Base-by-base conservation (phyloP, 2,329 filamentous ascomycete genomes). In the Didymella exigua region DNA sequence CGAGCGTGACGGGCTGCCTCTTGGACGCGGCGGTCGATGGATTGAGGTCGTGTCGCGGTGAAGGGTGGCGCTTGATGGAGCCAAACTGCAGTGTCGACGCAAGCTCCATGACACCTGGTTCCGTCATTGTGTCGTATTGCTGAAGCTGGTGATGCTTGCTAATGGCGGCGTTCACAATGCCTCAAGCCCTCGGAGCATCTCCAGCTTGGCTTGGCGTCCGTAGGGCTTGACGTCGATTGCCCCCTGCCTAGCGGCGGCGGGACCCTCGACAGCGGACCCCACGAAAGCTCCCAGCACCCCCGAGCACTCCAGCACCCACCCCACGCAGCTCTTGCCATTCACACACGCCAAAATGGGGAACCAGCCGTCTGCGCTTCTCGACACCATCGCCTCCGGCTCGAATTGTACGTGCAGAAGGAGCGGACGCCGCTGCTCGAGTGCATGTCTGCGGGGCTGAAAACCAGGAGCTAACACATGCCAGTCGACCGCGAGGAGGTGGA, bases 401-500 rank as follows among this genome's bases (percentile, higher is more conserved):
- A 99, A 99, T 82, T 99, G 93, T 97, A 81, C 64, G 86, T 77
- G 50, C 40, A 34, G 56, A 53, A 27, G 48, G 36, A 37, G 33
- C 26, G 43, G 16, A 42, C 49, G 46, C 53, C 47, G 54, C 51
- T 54, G 59, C 65, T 66, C 59, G 58, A 63, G 53, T 61, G 61
- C 60, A 58, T 50, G 47, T 34, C 55, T 60, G 66, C 61, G 66
- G 67, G 64, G 64, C 66, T 71, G 65, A 68, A 66, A 63, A 63
- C 43, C 50, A 34, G 43, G 51, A 56, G 61, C 68, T 72, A 55
- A 73, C 60, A 51, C 38, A 45, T 34, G 51, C 56, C 59, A 98
- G 93, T 99, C 82, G 91, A 99, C 81, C 89, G 90, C 76, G 95
- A 99, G 71, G 95, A 99, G 78, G 92, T 99, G 57, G 95, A 98